Percentiles rank a stretch among this genome's conserved stretches.
Conservation (phyloP, 192 early-diverging fungal genomes). For the Linnemannia hyalina region DNA sequence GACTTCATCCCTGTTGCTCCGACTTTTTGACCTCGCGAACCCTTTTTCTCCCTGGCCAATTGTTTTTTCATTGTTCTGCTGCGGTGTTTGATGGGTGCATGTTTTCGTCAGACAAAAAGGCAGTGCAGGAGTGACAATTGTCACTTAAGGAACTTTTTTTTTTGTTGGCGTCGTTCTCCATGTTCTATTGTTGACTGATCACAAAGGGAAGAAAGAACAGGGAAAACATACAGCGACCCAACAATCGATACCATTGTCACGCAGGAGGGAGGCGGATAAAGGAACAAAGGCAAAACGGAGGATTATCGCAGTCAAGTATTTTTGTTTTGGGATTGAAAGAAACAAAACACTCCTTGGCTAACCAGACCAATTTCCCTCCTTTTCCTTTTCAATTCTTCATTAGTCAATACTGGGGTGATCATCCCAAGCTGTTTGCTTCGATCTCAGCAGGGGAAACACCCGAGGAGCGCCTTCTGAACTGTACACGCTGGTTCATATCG, state of each 20-base stretch:
- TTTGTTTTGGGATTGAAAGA: background rate
- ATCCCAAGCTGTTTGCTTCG: constrained; percentile 71
- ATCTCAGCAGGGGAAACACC: constrained; percentile 69
- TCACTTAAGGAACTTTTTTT: background rate
- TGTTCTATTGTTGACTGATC: background rate
- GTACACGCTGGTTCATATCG: constrained; percentile 86
- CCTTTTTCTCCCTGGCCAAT: background rate
- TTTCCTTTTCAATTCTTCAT: constrained; percentile 3
- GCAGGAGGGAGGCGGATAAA: background rate
- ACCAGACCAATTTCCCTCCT: background rate
- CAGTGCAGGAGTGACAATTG: background rate
- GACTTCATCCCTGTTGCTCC: no score
- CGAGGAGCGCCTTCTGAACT: constrained; percentile 76
- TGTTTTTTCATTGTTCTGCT: background rate
- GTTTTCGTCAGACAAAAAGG: background rate
- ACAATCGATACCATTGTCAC: background rate
- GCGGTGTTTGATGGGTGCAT: background rate
- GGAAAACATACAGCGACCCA: background rate
- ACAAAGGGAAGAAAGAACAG: background rate
- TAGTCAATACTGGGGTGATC: constrained; percentile 72
- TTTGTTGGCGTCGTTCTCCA: background rate
- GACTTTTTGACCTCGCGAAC: no score
- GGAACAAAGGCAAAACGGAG: background rate
- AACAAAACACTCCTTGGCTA: background rate
- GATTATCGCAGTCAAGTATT: background rate